phyloP scores from a whole-genome alignment of 2,329 filamentous ascomycete species.

The Cladobotryum mycophilum region DNA sequence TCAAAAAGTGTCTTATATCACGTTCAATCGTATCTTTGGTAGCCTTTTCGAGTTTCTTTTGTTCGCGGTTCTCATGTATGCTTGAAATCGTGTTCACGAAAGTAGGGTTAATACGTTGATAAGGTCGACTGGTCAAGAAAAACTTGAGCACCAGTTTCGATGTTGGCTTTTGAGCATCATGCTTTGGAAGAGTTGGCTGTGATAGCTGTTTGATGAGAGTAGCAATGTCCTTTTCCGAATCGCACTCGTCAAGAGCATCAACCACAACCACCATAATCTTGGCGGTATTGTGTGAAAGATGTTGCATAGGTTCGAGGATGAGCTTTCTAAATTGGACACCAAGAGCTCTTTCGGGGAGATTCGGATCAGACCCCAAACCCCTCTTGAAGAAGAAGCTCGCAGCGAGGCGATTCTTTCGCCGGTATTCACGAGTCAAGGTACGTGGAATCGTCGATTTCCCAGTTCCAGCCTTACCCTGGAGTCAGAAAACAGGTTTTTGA shows the following conservation, averaged over 20 bases:
- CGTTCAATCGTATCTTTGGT: not conserved
- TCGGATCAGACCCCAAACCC: slow-evolving; percentile 16
- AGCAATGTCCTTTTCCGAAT: slow-evolving; percentile 22
- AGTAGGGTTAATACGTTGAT: slow-evolving; percentile 26
- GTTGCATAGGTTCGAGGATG: slow-evolving; percentile 2
- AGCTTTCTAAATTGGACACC: slow-evolving; percentile 13
- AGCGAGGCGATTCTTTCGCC: slow-evolving; percentile 11
- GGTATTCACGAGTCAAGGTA: not conserved
- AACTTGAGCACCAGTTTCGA: slow-evolving; percentile 20
- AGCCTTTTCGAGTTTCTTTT: not conserved
- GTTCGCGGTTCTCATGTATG: not conserved
- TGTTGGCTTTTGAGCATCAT: too few species aligned
- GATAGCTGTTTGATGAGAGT: slow-evolving; percentile 20
- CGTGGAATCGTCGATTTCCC: slow-evolving; percentile 18
- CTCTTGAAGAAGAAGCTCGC: slow-evolving; percentile 40
- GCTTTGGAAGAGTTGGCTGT: not conserved
- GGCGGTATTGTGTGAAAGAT: rapidly evolving
- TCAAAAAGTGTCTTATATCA: slow-evolving; percentile 23
- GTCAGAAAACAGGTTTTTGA: slow-evolving; percentile 7
- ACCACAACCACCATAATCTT: slow-evolving; percentile 24
- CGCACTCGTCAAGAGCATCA: slow-evolving; percentile 26
- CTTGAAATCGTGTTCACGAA: slow-evolving; percentile 26
- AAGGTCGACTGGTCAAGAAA: slow-evolving; percentile 34
- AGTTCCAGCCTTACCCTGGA: slow-evolving; percentile 15
- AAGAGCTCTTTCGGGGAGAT: not conserved